Conservation (phyloP, 2,329 filamentous ascomycete genomes). For the Fusarium armeniacum region DNA sequence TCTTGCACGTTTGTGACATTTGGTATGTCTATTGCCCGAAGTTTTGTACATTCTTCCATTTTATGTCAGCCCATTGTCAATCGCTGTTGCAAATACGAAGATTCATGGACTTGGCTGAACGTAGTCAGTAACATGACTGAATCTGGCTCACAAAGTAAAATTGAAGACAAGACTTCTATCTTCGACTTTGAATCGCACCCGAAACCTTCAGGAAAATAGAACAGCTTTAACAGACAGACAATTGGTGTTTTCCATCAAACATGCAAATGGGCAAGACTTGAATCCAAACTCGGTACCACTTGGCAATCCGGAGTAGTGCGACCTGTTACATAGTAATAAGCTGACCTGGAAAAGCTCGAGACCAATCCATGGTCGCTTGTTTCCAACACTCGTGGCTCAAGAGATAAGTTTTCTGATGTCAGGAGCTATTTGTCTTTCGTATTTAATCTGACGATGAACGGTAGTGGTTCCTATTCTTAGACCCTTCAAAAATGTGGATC, state of each 20-base stretch:
- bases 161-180: no score
- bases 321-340: background rate
- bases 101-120: no score
- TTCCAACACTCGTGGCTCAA: background rate
- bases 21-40: background rate
- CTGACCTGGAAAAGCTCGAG: background rate
- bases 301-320: background rate
- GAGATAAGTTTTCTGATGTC: background rate
- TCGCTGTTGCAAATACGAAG: no score
- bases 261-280: no score
- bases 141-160: no score
- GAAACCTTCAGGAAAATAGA: no score
- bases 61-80: no score
- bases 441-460: constrained; percentile 12
- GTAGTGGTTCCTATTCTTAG: constrained; percentile 32
- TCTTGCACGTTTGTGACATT: background rate
- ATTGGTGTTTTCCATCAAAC: background rate
- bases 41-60: no score
- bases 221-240: no score
- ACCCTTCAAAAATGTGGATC: constrained; percentile 27
- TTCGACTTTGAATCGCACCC: no score
- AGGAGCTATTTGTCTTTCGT: background rate
- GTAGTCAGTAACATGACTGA: no score
- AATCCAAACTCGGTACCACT: no score
- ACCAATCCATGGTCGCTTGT: background rate